Evolutionary conservation across 768 basidiomycete genomes (phyloP).

Genomic region (Rhodocollybia butyracea): DNA sequence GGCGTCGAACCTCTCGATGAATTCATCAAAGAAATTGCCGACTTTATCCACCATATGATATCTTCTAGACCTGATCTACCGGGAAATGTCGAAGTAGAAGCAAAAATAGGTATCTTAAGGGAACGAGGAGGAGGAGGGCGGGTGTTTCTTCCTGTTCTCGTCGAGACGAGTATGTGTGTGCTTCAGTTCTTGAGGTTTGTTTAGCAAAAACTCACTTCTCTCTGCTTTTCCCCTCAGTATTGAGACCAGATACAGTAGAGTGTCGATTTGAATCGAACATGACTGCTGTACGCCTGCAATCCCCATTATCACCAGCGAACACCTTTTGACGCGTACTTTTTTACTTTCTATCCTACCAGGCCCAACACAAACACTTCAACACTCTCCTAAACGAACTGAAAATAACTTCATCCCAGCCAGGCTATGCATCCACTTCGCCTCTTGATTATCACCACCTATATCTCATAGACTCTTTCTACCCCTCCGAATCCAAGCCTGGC

Average conservation of each 20-base stretch:
- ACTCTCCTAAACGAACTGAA: constrained; percentile 81
- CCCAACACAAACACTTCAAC: constrained; percentile 88
- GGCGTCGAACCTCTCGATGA: constrained; percentile 91
- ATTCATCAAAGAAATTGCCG: constrained; percentile 87
- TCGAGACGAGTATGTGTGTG: constrained; percentile 74
- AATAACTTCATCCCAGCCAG: constrained; percentile 47
- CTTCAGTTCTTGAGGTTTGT: too few relatives aligned
- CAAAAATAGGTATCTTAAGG: constrained; percentile 77
- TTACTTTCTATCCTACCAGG: constrained; percentile 43
- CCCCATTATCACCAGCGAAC: constrained; percentile 2
- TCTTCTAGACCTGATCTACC: constrained; percentile 49
- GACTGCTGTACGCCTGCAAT: constrained; percentile 53
- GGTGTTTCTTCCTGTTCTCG: constrained; percentile 66
- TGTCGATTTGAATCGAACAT: constrained; percentile 91
- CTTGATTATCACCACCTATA: constrained; percentile 75
- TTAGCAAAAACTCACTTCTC: too few relatives aligned
- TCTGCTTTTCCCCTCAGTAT: constrained; percentile 44
- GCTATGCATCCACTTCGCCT: constrained; percentile 47
- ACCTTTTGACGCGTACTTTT: constrained; percentile 14
- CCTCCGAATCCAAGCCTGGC: constrained; percentile 30
- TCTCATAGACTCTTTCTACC: constrained; percentile 79
- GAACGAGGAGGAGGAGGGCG: constrained; percentile 54
- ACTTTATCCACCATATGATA: constrained; percentile 78
- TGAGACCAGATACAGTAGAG: constrained; percentile 57
- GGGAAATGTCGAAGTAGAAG: constrained; percentile 82